Evolutionary conservation across 108 stramenopile genomes (phyloP), one percentile per base, ranked within the genome.

Genomic region (Conticribra guillardii): DNA sequence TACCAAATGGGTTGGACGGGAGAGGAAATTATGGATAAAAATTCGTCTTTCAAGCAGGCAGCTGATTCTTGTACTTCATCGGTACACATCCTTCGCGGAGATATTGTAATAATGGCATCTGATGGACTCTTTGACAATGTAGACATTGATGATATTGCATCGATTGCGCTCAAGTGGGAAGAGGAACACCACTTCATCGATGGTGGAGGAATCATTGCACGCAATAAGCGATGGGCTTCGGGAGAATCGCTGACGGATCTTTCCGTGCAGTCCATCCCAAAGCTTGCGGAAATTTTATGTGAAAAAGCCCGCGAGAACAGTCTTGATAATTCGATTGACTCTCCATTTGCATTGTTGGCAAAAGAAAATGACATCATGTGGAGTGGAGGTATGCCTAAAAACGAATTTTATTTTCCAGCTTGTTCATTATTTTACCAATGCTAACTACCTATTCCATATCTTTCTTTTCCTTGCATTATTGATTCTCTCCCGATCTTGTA

Each of bases 281-380:
- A 74, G 17, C 61, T 93, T 60, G 89, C 84, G 14, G 72, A 84
- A 23, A 49, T 46, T 23, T 71, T 91, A 33, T 85, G 79, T 47
- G 60, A 68, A 55, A 73, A 78, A 74, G 91, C 96, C 27, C 64
- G 96, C 16, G 94, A 97, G 75, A 85, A 90, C 44, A 92, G 92
- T 60, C 77, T 97, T 24, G 92, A 96, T 65, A 52, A 67, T 9
- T 59, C 74, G 0, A 65, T 85, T 14, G 98, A 98, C 69, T 93
- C 92, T 18, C 98, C 98, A 7, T 98, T 98, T 85, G 96, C 98
- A 14, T 74, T 97, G 15, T 78, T 98, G 63, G 97, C 97, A 17
- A 97, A 98, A 67, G 98, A 98, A 44, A 98, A 97, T 79, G 98
- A 98, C 71, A 96, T 98, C 27, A 97, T 98, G 98, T 98, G 96